Evolutionary conservation across 139 green algal genomes (phyloP).

Genomic region (Chlorella sp.): DNA sequence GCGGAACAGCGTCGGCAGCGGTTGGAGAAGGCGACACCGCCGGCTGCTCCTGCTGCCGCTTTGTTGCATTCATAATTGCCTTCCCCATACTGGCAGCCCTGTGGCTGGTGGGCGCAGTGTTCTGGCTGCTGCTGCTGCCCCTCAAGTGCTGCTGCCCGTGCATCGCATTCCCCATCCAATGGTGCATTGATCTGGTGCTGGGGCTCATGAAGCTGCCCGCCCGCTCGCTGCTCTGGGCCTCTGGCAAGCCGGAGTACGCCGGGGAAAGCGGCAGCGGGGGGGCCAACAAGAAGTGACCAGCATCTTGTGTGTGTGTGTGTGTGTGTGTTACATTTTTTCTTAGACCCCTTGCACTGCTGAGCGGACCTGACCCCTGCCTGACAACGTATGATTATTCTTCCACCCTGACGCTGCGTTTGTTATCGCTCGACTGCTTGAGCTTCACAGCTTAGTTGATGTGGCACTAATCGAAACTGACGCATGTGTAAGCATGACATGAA

Average conservation of each 20-base stretch:
- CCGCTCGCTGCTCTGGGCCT: constrained; percentile 49
- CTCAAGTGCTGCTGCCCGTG: constrained; percentile 63
- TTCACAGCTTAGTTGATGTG: neutral
- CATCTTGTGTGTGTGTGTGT: no score
- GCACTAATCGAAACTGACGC: neutral
- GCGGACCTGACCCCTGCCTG: neutral
- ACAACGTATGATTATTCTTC: neutral
- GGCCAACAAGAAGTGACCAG: constrained; percentile 1
- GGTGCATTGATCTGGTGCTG: constrained; percentile 46
- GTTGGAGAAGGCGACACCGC: neutral
- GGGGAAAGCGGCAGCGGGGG: neutral
- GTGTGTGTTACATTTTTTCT: neutral
- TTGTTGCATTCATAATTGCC: constrained; percentile 47
- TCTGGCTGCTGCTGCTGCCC: constrained; percentile 62
- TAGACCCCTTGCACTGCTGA: neutral
- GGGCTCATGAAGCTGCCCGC: constrained; percentile 53
- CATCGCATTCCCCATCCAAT: constrained; percentile 40
- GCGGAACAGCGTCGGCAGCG: neutral
- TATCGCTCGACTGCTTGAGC: neutral
- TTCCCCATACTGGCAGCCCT: constrained; percentile 48
- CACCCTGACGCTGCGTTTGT: neutral
- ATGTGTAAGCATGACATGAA: neutral
- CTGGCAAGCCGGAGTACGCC: constrained; percentile 3
- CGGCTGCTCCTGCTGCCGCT: constrained; percentile 46
- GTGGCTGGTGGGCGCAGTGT: constrained; percentile 50